Percentiles rank a stretch among this genome's conserved stretches.
phyloP scores from a whole-genome alignment of 2,329 filamentous ascomycete genomes.

The Claviceps citrina region DNA sequence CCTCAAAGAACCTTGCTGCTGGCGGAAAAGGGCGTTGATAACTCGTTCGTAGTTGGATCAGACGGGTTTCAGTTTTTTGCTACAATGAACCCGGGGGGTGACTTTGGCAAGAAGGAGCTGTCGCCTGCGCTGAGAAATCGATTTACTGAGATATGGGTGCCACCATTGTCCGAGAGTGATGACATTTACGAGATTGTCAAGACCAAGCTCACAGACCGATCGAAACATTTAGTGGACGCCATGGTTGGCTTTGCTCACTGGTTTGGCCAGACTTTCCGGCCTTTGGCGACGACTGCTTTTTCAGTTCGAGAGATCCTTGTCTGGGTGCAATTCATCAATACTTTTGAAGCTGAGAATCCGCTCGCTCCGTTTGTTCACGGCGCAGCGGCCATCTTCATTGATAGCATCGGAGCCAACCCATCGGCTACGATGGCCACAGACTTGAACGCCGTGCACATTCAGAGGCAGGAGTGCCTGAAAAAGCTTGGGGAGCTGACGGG shows the following conservation, averaged over 20 bases:
- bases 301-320: constrained; percentile 85
- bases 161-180: constrained; percentile 65
- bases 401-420: constrained; percentile 88
- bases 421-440: constrained; percentile 69
- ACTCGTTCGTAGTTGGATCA: constrained; percentile 61
- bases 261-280: constrained; percentile 75
- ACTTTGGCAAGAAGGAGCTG: constrained; percentile 95
- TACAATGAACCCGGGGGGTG: constrained; percentile 97
- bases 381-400: constrained; percentile 88
- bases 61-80: constrained; percentile 89
- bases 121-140: constrained; percentile 90
- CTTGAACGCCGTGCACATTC: constrained; percentile 50
- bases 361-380: constrained; percentile 53
- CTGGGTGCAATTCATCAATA: constrained; percentile 88
- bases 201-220: constrained; percentile 49
- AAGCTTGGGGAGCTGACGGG: constrained; percentile 54
- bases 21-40: constrained; percentile 79
- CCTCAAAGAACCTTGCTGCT: constrained; percentile 72
- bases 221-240: constrained; percentile 42
- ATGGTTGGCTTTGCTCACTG: constrained; percentile 84
- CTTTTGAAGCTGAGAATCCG: constrained; percentile 32
- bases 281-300: constrained; percentile 58
- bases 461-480: constrained; percentile 57
- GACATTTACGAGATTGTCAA: constrained; percentile 79
- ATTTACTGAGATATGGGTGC: constrained; percentile 98